Base-by-base conservation (phyloP, 768 basidiomycete genomes). In the Erythrobasidium yunnanense region DNA sequence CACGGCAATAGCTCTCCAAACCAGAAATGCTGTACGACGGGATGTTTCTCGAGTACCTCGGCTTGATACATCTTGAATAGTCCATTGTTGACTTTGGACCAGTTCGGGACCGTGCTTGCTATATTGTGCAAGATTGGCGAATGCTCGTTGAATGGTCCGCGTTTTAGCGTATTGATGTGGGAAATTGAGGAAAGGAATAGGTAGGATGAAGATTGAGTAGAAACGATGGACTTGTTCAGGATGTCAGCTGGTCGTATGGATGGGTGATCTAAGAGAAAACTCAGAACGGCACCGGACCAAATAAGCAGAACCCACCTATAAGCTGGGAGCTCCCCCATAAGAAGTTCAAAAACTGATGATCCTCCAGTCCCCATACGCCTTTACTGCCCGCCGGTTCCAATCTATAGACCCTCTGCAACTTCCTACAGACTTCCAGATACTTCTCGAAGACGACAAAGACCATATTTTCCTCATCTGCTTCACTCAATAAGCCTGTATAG, bases 381-480 rank as follows among this genome's bases (percentile, higher is more conserved):
- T 96, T 92, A 69, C 88, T 92, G 6, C 95, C 95, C 1, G 95
- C 95, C 4, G 92, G 91, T 76, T 96, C 93, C 8, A 99, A 83
- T 53, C 80, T 83, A 75, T 96, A 99, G 32, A 83, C 81, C 69
- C 90, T 87, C 74, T 96, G 91, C 17, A 96, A 80, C 65, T 81
- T 81, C 83, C 88, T 91, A 68, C 86, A 77, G 33, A 96, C 80
- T 33, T 81, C 80, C 46, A 91, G 77, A 74, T 99, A 99, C 47
- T 86, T 83, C 27, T 82, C 74, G 70, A 88, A 89, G 13, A 90
- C 78, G n/a, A 70, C 73, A n/a, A 87, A 76, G 15, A 82, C 80
- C 22, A 83, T 63, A 11, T 78, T 75, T 5, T 84, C 82, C 73
- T 89, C 87, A 72, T 88, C 82, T 13, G 81, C 78, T 56, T 81